Conservation (phyloP, 768 basidiomycete species). For the Trichaptum fuscoviolaceum region DNA sequence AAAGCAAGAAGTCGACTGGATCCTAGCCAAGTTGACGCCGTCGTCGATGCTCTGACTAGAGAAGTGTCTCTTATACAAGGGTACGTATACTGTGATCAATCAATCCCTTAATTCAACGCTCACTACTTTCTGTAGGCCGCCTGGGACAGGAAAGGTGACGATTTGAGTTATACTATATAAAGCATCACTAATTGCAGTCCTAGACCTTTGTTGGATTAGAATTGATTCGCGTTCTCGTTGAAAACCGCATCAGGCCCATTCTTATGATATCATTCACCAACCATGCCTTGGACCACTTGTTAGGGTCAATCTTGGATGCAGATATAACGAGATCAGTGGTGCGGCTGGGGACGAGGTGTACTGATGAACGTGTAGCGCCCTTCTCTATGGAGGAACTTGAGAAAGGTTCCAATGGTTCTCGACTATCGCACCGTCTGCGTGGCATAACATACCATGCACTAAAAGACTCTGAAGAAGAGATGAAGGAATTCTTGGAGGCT, state of each 20-base stretch:
- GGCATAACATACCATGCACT: conserved; percentile 33
- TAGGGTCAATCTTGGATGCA: conserved; percentile 58
- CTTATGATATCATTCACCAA: conserved; percentile 66
- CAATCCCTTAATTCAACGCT: neutral
- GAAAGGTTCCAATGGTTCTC: conserved; percentile 33
- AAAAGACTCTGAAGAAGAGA: conserved; percentile 40
- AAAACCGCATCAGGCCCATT: conserved; percentile 48
- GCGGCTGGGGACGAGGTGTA: conserved; percentile 59
- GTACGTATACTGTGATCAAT: too few relatives aligned
- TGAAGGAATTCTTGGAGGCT: conserved; percentile 41
- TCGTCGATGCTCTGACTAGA: conserved; percentile 53
- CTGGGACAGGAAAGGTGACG: conserved; percentile 70
- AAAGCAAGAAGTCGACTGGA: conserved; percentile 51
- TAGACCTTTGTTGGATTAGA: conserved; percentile 68
- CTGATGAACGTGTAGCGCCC: conserved; percentile 51
- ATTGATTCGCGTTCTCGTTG: conserved; percentile 58
- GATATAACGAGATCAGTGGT: conserved; percentile 59
- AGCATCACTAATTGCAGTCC: too few relatives aligned
- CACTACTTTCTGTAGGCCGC: conserved; percentile 41
- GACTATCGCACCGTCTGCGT: conserved; percentile 31
- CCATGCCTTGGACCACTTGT: conserved; percentile 73
- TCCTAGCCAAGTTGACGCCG: conserved; percentile 63
- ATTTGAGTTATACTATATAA: too few relatives aligned
- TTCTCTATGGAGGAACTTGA: conserved; percentile 61
- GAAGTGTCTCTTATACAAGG: conserved; percentile 72